Evolutionary conservation across 805 yeast genomes (phyloP), one percentile per base, ranked within the genome.

Genomic region (Tetrapisispora namnaoensis): DNA sequence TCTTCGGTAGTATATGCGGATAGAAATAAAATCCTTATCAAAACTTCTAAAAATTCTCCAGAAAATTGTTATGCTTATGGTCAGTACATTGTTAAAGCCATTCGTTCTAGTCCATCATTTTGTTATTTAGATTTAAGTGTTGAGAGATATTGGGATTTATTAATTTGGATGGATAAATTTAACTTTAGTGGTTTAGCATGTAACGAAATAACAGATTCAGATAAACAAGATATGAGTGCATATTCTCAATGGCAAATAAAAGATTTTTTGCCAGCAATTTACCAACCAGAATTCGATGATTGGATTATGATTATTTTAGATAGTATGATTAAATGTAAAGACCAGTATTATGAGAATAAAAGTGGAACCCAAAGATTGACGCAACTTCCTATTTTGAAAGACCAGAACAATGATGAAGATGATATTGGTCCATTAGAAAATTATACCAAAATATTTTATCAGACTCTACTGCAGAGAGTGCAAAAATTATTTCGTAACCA

Each of bases 81-180:
- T 17, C 89, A 87, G 55, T 88, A 88, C 60, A 72, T 87, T 40
- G 74, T 86, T 27, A 83, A 84, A 54, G 80, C 95, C 1, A 79
- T 87, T 2, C 73, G 96, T 58, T 73, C 88, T 0, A 85, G 82
- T 56, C 91, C 95, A 0, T 66, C 89, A 54, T 93, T 93, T 69
- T 80, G 83, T 55, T 89, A 80, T 62, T 69, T 93, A 55, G 97
- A 90, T 55, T 67, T 93, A 54, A 68, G 70, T 20, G 82, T 91
- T 39, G 75, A 72, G 13, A 80, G 79, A 58, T 89, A 86, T 61
- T 93, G 99, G 99, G 97, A 93, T 63, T 60, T 83, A n/a, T 69
- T 93, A 53, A 69, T 93, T 2, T 95, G 97, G 98, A 86, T 91
- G 95, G 96, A 93, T 62, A 82, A 83, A 56, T 79, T 78, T 58